Percentiles rank a stretch among this genome's conserved stretches.
Evolutionary conservation across 257 asterid genomes (phyloP).

Genomic region (Solanum piurae): DNA sequence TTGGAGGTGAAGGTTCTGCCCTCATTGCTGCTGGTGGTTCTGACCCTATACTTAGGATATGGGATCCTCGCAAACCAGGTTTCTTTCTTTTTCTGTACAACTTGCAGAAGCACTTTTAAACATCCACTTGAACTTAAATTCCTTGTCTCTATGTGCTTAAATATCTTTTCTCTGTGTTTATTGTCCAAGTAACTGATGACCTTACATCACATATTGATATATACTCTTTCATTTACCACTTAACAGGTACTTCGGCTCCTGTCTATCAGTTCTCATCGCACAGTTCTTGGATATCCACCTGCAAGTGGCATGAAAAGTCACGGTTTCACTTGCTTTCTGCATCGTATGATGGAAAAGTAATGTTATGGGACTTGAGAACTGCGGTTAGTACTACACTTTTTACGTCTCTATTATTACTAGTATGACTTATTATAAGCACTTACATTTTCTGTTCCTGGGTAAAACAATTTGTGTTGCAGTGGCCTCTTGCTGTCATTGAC

Average conservation of each 20-base stretch:
- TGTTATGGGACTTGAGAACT: conserved; percentile 94
- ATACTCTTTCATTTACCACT: not conserved
- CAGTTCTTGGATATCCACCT: conserved; percentile 84
- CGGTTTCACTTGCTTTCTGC: conserved; percentile 86
- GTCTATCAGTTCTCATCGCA: conserved; percentile 75
- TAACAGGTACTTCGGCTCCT: conserved; percentile 67
- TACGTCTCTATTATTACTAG: not conserved
- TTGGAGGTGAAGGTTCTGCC: conserved; percentile 91
- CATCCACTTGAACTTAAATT: not conserved
- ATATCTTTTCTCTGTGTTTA: not conserved
- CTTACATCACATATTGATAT: not conserved
- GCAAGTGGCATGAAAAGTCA: conserved; percentile 90
- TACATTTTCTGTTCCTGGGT: conserved; percentile 6
- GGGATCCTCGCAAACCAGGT: conserved; percentile 99
- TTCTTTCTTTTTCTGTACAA: not conserved
- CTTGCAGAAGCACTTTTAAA: not conserved
- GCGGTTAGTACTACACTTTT: conserved; percentile 40
- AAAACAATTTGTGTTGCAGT: conserved; percentile 38
- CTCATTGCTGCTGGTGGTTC: conserved; percentile 86
- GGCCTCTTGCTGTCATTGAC: conserved; percentile 73
- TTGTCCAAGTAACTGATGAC: not conserved
- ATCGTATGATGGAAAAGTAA: conserved; percentile 94
- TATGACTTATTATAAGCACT: not conserved
- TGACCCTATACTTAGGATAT: conserved; percentile 74
- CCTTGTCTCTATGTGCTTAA: not conserved